A percentile compares a stretch with the other conserved stretches of the same genome.
These are phyloP conservation scores for Diversispora epigaea DNA, from an alignment of 192 early-diverging fungal species.

Conservation along the genomic window DNA sequence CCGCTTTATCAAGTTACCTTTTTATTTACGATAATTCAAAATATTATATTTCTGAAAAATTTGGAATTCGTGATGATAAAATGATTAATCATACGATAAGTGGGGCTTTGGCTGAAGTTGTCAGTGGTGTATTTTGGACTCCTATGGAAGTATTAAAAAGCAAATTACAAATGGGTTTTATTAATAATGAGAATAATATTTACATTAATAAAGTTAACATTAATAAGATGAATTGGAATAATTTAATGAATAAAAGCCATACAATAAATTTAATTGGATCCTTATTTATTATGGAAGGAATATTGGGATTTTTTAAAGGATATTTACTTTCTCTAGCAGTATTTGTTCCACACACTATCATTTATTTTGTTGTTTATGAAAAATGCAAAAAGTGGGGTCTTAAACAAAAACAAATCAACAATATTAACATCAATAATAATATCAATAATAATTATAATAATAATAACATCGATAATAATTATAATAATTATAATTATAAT, in stretches of 20 bases:
- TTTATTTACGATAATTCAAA: conserved; percentile 69
- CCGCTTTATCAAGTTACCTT: conserved; percentile 70
- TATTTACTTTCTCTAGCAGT: conserved; percentile 73
- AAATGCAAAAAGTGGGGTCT: conserved; percentile 28
- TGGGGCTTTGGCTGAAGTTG: conserved; percentile 63
- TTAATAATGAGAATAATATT: background rate
- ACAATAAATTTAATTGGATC: conserved; percentile 42
- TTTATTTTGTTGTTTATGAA: conserved; percentile 71
- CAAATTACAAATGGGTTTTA: conserved; percentile 56
- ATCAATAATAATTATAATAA: too few relatives aligned
- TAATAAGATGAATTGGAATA: background rate
- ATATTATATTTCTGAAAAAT: conserved; percentile 31
- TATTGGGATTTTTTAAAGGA: conserved; percentile 69
- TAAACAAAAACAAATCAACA: background rate
- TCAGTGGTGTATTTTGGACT: conserved; percentile 72
- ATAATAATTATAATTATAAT: too few relatives aligned
- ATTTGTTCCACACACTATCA: conserved; percentile 73
- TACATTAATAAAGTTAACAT: background rate
- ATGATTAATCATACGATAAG: conserved; percentile 57
- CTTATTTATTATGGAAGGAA: conserved; percentile 59
- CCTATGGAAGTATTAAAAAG: conserved; percentile 87
- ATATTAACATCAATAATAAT: background rate
- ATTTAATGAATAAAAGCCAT: too few relatives aligned
- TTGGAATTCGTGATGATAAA: conserved; percentile 34
- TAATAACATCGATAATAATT: too few relatives aligned